Conservation (phyloP, 2,329 filamentous ascomycete species). For the Monascus ruber region DNA sequence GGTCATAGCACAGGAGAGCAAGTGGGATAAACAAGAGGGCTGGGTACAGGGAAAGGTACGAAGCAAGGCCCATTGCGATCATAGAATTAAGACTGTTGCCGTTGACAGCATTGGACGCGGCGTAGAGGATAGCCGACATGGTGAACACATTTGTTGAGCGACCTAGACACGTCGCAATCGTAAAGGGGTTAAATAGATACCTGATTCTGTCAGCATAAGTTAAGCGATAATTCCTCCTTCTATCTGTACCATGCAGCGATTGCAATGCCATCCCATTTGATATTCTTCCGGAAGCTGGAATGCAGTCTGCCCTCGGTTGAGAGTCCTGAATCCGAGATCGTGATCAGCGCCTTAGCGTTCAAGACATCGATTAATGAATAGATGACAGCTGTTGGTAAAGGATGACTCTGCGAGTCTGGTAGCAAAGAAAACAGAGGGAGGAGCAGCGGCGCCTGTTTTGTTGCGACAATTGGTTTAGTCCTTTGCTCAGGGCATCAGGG, state of each 20-base stretch:
- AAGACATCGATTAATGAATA: constrained; percentile 73
- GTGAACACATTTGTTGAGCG: constrained; percentile 83
- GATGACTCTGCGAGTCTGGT: constrained; percentile 54
- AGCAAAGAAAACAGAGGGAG: constrained; percentile 85
- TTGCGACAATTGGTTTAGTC: neutral
- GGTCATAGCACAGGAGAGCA: constrained; percentile 68
- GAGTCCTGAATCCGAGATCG: constrained; percentile 72
- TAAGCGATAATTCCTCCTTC: neutral
- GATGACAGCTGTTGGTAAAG: constrained; percentile 65
- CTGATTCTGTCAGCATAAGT: constrained; percentile 34
- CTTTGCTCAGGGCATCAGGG: constrained; percentile 1
- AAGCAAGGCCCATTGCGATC: constrained; percentile 73
- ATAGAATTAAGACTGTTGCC: constrained; percentile 66
- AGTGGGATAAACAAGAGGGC: constrained; percentile 75
- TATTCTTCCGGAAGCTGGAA: constrained; percentile 63
- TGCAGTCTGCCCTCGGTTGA: constrained; percentile 63
- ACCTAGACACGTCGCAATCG: constrained; percentile 78
- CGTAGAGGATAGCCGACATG: constrained; percentile 74
- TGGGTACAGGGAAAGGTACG: constrained; percentile 88
- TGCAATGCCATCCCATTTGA: constrained; percentile 61
- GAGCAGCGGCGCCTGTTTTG: constrained; percentile 63
- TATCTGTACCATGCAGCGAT: constrained; percentile 63
- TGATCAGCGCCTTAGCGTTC: constrained; percentile 65
- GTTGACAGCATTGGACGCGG: constrained; percentile 66
- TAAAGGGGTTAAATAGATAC: constrained; percentile 91